Evolutionary conservation across 257 asterid species (phyloP).

Genomic region (Scutellaria minor): DNA sequence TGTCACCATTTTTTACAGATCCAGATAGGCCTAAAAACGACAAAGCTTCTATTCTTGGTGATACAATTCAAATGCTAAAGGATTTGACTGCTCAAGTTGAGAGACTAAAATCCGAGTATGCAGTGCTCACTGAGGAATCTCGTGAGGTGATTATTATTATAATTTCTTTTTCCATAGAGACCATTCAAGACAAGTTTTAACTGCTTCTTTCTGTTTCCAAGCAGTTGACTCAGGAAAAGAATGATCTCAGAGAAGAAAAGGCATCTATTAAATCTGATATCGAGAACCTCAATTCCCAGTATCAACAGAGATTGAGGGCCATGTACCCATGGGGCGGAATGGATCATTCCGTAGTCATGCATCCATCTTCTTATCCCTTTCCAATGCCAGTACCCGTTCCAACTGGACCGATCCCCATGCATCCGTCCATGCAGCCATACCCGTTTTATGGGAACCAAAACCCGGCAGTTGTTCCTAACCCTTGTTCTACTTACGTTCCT

Average conservation of each 20-base stretch:
- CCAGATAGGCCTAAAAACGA: conserved; percentile 98
- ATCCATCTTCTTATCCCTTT: conserved; percentile 85
- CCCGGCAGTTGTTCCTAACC: conserved; percentile 73
- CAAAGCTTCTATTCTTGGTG: conserved; percentile 94
- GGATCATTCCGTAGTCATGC: conserved; percentile 95
- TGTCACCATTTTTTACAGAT: conserved; percentile 62
- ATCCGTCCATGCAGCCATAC: conserved; percentile 90
- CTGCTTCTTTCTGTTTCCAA: conserved; percentile 24
- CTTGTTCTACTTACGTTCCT: conserved; percentile 78
- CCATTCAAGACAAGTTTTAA: conserved; percentile 33
- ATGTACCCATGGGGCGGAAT: conserved; percentile 94
- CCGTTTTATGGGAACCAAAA: conserved; percentile 80
- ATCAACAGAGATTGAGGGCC: conserved; percentile 77
- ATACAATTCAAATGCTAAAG: conserved; percentile 87
- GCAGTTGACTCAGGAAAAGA: conserved; percentile 74
- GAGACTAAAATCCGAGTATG: conserved; percentile 79
- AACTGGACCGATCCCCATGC: conserved; percentile 86
- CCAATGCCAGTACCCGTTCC: conserved; percentile 89
- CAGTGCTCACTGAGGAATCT: conserved; percentile 83
- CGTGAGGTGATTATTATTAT: conserved; percentile 68
- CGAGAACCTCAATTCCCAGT: conserved; percentile 81
- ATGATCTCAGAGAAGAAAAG: conserved; percentile 84
- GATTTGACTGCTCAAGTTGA: conserved; percentile 83
- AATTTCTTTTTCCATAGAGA: neutral
- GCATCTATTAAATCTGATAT: conserved; percentile 62